A percentile compares a stretch with the other conserved stretches of the same genome.
phyloP scores from a whole-genome alignment of 257 asterid genomes.

The Nicotiana obtusifolia region DNA sequence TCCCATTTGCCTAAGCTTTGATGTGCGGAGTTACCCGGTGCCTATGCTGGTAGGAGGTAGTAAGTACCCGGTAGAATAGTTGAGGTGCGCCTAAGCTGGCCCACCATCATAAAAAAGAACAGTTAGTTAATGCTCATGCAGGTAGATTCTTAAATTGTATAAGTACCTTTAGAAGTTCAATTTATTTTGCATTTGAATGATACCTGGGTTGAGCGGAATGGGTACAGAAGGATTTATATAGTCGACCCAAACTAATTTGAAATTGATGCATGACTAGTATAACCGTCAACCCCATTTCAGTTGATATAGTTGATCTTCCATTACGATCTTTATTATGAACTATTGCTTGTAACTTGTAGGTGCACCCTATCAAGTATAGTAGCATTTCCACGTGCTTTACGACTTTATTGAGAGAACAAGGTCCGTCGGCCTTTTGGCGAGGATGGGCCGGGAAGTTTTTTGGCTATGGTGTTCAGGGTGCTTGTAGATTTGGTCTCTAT shows the following conservation, averaged over 20 bases:
- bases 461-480: slow-evolving; percentile 47
- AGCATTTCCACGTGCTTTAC: slow-evolving; percentile 33
- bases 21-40: too few relatives aligned
- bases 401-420: slow-evolving; percentile 33
- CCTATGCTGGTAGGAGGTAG: too few relatives aligned
- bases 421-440: slow-evolving; percentile 44
- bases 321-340: not conserved
- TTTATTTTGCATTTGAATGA: not conserved
- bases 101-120: too few relatives aligned
- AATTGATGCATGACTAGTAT: not conserved
- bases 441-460: slow-evolving; percentile 46
- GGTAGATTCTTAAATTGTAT: too few relatives aligned
- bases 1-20: too few relatives aligned
- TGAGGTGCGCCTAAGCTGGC: too few relatives aligned
- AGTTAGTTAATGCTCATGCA: too few relatives aligned
- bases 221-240: not conserved
- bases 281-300: not conserved
- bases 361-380: slow-evolving; percentile 30
- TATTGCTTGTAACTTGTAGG: slow-evolving; percentile 17
- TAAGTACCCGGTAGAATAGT: too few relatives aligned
- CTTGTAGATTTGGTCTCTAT: slow-evolving; percentile 45
- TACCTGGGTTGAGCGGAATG: not conserved
- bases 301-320: not conserved
- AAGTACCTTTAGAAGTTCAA: not conserved
- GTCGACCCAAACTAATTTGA: not conserved